A percentile compares a stretch with the other conserved stretches of the same genome.
phyloP scores from a whole-genome alignment of 2,329 filamentous ascomycete species.

The Fusarium algeriense region DNA sequence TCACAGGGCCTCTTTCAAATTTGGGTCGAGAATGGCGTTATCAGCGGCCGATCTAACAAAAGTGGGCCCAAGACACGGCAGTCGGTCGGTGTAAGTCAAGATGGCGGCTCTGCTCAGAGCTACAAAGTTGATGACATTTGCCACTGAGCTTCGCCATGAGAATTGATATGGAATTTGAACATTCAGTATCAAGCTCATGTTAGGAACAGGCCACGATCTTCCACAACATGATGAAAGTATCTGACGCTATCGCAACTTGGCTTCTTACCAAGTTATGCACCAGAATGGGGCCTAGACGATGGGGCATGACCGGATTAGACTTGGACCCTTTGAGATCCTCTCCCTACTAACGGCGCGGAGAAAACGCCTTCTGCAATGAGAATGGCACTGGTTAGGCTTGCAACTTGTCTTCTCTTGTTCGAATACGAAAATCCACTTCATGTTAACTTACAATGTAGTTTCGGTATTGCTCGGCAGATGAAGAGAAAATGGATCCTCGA shows the following conservation, averaged over 20 bases:
- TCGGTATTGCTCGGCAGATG: slow-evolving; percentile 22
- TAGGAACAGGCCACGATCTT: background rate
- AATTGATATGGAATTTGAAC: background rate
- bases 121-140: slow-evolving; percentile 33
- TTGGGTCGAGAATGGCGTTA: slow-evolving; percentile 45
- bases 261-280: slow-evolving; percentile 31
- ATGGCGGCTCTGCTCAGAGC: slow-evolving; percentile 28
- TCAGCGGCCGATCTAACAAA: slow-evolving; percentile 45
- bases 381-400: background rate
- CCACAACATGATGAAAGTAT: slow-evolving; percentile 8
- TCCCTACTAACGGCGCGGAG: slow-evolving; percentile 21
- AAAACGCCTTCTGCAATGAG: slow-evolving; percentile 11
- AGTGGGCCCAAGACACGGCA: slow-evolving; percentile 41
- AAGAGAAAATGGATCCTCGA: slow-evolving; percentile 12
- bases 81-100: slow-evolving; percentile 33
- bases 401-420: background rate
- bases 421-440: slow-evolving; percentile 4
- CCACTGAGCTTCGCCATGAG: slow-evolving; percentile 26
- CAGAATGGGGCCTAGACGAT: slow-evolving; percentile 34
- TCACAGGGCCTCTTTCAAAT: slow-evolving; percentile 41
- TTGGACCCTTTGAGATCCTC: slow-evolving; percentile 20
- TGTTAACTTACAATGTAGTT: background rate
- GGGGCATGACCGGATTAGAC: slow-evolving; percentile 24
- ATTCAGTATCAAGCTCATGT: background rate
- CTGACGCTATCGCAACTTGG: slow-evolving; percentile 17